These are phyloP conservation scores for Cyathus striatus DNA, from an alignment of 768 basidiomycete species.

Conservation along the genomic window DNA sequence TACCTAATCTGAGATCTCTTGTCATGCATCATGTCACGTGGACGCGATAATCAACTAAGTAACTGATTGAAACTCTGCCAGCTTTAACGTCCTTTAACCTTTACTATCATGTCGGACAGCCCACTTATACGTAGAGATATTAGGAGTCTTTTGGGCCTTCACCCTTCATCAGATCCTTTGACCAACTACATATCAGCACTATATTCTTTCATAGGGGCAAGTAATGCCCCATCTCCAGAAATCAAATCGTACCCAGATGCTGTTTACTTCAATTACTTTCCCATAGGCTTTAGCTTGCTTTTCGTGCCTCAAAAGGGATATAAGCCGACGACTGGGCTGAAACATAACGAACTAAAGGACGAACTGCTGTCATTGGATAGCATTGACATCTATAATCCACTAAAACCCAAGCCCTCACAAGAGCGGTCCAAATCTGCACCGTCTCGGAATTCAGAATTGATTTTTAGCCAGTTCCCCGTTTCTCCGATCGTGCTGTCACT, in stretches of 20 bases:
- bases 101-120: no score
- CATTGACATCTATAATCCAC: slow-evolving; percentile 87
- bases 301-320: slow-evolving; percentile 66
- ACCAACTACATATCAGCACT: slow-evolving; percentile 36
- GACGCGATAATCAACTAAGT: no score
- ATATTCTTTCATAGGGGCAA: slow-evolving; percentile 14
- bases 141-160: slow-evolving; percentile 40
- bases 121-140: slow-evolving; percentile 7
- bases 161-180: slow-evolving; percentile 43
- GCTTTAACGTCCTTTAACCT: no score
- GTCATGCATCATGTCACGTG: no score
- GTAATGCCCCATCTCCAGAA: slow-evolving; percentile 38
- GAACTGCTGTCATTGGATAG: slow-evolving; percentile 56
- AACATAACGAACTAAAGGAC: slow-evolving; percentile 30
- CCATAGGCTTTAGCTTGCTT: slow-evolving; percentile 77
- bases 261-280: slow-evolving; percentile 82
- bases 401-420: slow-evolving; percentile 25
- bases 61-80: no score
- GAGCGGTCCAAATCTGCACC: slow-evolving; percentile 26
- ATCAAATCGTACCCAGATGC: slow-evolving; percentile 78
- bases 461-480: slow-evolving; percentile 53
- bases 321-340: slow-evolving; percentile 43
- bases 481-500: slow-evolving; percentile 48
- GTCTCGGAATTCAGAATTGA: slow-evolving; percentile 39
- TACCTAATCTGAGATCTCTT: no score